These are phyloP conservation scores for Podospora conica DNA, from an alignment of 495 filamentous ascomycete species.

Conservation along the genomic window DNA sequence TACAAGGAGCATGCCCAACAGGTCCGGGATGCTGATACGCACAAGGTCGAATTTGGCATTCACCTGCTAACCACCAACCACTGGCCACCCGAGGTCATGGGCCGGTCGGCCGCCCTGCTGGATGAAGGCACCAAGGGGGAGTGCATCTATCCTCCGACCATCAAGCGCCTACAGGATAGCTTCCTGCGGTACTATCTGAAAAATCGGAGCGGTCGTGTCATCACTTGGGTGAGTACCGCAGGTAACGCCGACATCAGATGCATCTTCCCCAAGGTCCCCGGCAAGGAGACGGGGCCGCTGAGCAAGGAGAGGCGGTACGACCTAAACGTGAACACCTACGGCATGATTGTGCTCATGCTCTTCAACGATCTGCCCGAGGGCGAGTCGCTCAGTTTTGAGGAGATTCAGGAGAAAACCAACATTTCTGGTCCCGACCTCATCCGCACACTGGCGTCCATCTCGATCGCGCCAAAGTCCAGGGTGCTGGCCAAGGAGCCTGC, in stretches of 20 bases:
- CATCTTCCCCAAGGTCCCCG: slow-evolving; percentile 60
- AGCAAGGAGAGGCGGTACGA: slow-evolving; percentile 74
- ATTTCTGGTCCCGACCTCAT: slow-evolving; percentile 75
- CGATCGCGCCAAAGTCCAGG: slow-evolving; percentile 77
- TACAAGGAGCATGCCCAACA: slow-evolving; percentile 64
- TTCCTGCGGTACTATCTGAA: slow-evolving; percentile 87
- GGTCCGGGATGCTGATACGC: slow-evolving; percentile 58
- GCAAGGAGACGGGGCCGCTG: slow-evolving; percentile 55
- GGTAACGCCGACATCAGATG: slow-evolving; percentile 84
- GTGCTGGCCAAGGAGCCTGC: slow-evolving; percentile 79
- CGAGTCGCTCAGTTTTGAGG: slow-evolving; percentile 67
- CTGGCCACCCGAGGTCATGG: slow-evolving; percentile 88
- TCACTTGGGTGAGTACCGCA: slow-evolving; percentile 67
- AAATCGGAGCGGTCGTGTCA: slow-evolving; percentile 76
- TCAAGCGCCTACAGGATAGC: slow-evolving; percentile 72
- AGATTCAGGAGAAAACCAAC: slow-evolving; percentile 74
- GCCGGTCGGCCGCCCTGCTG: slow-evolving; percentile 25
- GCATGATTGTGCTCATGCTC: slow-evolving; percentile 79
- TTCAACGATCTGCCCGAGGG: slow-evolving; percentile 74
- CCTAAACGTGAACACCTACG: slow-evolving; percentile 86
- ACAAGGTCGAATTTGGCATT: slow-evolving; percentile 70
- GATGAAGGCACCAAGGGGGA: slow-evolving; percentile 47
- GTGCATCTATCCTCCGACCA: slow-evolving; percentile 66
- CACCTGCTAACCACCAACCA: slow-evolving; percentile 86
- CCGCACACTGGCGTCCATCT: slow-evolving; percentile 76